phyloP scores from a whole-genome alignment of 1,284 basidiomycete species.

The Inonotus hispidus region DNA sequence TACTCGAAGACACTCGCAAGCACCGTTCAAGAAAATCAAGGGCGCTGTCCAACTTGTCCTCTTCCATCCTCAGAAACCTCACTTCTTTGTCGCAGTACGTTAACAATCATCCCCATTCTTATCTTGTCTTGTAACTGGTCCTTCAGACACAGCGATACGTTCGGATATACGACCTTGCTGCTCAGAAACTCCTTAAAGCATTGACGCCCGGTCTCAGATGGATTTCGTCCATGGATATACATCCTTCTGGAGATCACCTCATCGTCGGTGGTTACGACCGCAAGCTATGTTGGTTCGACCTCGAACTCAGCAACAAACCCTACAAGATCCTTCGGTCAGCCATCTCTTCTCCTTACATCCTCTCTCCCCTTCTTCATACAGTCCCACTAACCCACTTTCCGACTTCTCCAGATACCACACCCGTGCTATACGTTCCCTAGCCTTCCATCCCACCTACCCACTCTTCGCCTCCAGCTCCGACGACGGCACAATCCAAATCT shows the following conservation, averaged over 20 bases:
- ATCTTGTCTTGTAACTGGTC: not conserved
- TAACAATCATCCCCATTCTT: not conserved
- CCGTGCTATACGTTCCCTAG: constrained; percentile 85
- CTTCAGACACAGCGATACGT: constrained; percentile 91
- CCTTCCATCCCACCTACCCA: constrained; percentile 93
- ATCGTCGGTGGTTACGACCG: constrained; percentile 97
- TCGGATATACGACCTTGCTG: constrained; percentile 90
- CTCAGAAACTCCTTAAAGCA: constrained; percentile 91
- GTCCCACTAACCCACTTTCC: not conserved
- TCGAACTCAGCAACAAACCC: constrained; percentile 92
- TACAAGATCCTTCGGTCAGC: constrained; percentile 88
- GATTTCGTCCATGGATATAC: constrained; percentile 96
- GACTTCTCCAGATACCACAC: constrained; percentile 75
- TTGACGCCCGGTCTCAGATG: constrained; percentile 90
- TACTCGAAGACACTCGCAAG: constrained; percentile 90
- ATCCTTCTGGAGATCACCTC: constrained; percentile 93
- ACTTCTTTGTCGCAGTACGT: constrained; percentile 95
- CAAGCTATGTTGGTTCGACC: constrained; percentile 97
- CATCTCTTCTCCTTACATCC: not conserved
- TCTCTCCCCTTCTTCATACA: constrained; percentile 20
- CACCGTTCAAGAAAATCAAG: constrained; percentile 93
- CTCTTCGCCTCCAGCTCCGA: constrained; percentile 95
- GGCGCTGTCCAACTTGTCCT: constrained; percentile 86
- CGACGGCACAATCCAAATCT: constrained; percentile 95
- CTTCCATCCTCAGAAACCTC: constrained; percentile 93